Percentiles rank a stretch among this genome's conserved stretches.
Conservation (phyloP, 805 yeast species). For the Myxozyma mucilagina region DNA sequence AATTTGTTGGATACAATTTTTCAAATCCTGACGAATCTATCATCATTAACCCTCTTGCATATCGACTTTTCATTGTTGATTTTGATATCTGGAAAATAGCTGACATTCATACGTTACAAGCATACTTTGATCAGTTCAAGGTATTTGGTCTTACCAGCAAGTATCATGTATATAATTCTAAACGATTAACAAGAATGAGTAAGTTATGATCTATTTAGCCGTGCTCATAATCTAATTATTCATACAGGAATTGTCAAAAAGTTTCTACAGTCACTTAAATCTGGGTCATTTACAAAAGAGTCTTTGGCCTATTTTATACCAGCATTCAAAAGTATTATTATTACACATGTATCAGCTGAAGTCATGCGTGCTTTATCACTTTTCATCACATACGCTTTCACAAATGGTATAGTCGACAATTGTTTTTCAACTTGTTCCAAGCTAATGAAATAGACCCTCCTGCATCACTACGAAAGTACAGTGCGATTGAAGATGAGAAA, state of each 20-base stretch:
- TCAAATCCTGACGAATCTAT: constrained; percentile 56
- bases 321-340: constrained; percentile 46
- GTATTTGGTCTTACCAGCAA: constrained; percentile 54
- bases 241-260: constrained; percentile 42
- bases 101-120: constrained; percentile 50
- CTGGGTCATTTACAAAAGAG: constrained; percentile 43
- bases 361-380: constrained; percentile 53
- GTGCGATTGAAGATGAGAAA: constrained; percentile 27
- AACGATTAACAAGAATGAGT: constrained; percentile 55
- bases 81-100: constrained; percentile 57
- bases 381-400: constrained; percentile 53
- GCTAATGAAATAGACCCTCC: not conserved
- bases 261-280: constrained; percentile 53
- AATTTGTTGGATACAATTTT: constrained; percentile 58
- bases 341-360: constrained; percentile 55
- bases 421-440: not conserved
- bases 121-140: constrained; percentile 58
- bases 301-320: constrained; percentile 44
- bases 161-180: constrained; percentile 52
- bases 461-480: not conserved
- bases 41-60: constrained; percentile 57
- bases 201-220: constrained; percentile 39
- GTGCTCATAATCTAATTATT: constrained; percentile 34
- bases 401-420: constrained; percentile 16
- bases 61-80: constrained; percentile 60